Conservation (phyloP, 148 eudicot genomes). For the Fagopyrum esculentum region DNA sequence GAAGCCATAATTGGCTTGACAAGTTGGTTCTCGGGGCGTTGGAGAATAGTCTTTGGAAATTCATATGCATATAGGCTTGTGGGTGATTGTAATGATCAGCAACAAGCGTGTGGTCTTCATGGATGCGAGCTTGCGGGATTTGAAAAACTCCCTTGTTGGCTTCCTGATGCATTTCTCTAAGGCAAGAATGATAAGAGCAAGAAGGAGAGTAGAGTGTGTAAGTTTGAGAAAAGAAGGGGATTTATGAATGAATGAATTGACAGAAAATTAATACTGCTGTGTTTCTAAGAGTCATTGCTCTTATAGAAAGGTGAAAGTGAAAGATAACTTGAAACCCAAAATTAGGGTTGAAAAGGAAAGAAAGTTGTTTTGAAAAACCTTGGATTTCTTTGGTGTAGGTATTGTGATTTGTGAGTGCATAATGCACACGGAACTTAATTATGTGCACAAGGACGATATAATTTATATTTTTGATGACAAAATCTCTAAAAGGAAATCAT, state of each 20-base stretch:
- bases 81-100: constrained; percentile 1
- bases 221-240: constrained; percentile 5
- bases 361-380: constrained; percentile 1
- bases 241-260: neutral
- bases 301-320: neutral
- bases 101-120: constrained; percentile 7
- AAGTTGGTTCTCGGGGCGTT: neutral
- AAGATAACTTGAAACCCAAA: constrained; percentile 4
- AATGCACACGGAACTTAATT: constrained; percentile 7
- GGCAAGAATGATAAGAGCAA: neutral
- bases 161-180: constrained; percentile 12
- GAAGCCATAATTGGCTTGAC: neutral
- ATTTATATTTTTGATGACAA: constrained; percentile 3
- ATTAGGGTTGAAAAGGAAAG: constrained; percentile 9
- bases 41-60: constrained; percentile 1
- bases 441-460: constrained; percentile 1
- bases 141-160: constrained; percentile 1
- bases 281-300: neutral
- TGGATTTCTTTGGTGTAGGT: neutral
- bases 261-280: neutral
- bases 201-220: neutral
- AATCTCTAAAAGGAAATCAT: neutral
- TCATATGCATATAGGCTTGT: neutral
- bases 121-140: constrained; percentile 3
- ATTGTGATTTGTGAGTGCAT: neutral